Evolutionary conservation across 2,329 filamentous ascomycete species (phyloP).

Genomic region (Zasmidium angulare): DNA sequence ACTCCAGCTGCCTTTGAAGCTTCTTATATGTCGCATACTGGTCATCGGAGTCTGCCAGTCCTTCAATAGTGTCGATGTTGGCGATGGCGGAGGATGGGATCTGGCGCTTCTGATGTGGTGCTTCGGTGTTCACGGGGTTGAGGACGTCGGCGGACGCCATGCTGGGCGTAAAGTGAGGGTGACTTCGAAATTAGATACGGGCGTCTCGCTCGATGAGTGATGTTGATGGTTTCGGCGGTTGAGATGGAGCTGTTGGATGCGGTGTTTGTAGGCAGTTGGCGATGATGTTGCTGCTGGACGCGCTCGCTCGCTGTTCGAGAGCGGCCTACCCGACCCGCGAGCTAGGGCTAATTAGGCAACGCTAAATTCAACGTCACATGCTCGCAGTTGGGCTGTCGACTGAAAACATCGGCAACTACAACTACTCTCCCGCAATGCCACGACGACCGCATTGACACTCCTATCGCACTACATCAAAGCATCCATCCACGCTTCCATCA

Average conservation of each 20-base stretch:
- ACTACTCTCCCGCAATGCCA: neutral
- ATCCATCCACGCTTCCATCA: too few species aligned
- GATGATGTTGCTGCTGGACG: neutral
- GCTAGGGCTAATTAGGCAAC: neutral
- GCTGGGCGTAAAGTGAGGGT: conserved; percentile 10
- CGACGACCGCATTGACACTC: too few species aligned
- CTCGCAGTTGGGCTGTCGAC: neutral
- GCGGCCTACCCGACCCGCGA: neutral
- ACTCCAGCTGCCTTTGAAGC: conserved; percentile 94
- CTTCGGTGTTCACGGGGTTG: conserved; percentile 70
- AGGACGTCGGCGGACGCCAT: conserved; percentile 92
- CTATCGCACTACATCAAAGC: too few species aligned
- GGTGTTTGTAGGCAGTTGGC: neutral
- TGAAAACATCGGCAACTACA: neutral
- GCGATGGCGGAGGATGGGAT: conserved; percentile 75
- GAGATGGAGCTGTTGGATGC: neutral
- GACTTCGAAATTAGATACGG: neutral
- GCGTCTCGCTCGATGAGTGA: neutral
- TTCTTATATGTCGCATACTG: conserved; percentile 97
- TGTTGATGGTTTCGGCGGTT: neutral
- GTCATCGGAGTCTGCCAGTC: conserved; percentile 77
- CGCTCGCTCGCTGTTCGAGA: neutral
- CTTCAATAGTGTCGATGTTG: conserved; percentile 87
- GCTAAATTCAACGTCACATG: neutral
- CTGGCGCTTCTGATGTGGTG: conserved; percentile 74